Base-by-base conservation (phyloP, 345 rosid species). In the Fremontodendron californicum region DNA sequence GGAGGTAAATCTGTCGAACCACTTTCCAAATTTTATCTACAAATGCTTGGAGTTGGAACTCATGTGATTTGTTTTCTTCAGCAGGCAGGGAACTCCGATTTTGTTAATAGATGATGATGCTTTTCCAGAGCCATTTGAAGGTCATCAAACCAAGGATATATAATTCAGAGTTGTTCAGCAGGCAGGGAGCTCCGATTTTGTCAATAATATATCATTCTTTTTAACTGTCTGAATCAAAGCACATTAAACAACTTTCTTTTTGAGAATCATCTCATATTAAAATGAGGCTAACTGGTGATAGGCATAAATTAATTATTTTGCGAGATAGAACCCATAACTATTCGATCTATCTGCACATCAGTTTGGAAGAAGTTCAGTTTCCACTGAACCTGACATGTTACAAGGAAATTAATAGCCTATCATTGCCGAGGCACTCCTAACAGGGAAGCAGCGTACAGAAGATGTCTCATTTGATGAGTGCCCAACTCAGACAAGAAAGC, bases 371-470 rank as follows among this genome's bases (percentile, higher is more conserved):
- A 65, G 82, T 45, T 95, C 98, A 5, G 78, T 88, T 62, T 89
- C 87, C n/a, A 86, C 91, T 29, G 91, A 91, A 75, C 86, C 92
- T 2, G 90, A 95, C 71, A 86, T 88, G 75, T 77, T 93, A 88
- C 87, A 88, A 89, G 87, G 96, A 93, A 82, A 90, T 89, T n/a
- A n/a, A n/a, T n/a, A 89, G 94, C 96, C 11, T 85, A 71, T 70
- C 97, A 90, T 55, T 93, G 98, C 33, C n/a, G 98, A 95, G 82
- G 86, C 91, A 69, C 92, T 95, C 21, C 75, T 85, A 77, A 80
- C 86, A 71, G 99, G 94, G 79, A 95, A 93, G 86, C 97, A 91
- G 72, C 82, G n/a, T n/a, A n/a, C n/a, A 85, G 84, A 91, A 88
- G 87, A 93, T 93, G 90, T 90, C 92, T 9, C 83, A 84, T 81